Evolutionary conservation across 805 yeast species (phyloP).

Genomic region (Candida methanosorbosa): DNA sequence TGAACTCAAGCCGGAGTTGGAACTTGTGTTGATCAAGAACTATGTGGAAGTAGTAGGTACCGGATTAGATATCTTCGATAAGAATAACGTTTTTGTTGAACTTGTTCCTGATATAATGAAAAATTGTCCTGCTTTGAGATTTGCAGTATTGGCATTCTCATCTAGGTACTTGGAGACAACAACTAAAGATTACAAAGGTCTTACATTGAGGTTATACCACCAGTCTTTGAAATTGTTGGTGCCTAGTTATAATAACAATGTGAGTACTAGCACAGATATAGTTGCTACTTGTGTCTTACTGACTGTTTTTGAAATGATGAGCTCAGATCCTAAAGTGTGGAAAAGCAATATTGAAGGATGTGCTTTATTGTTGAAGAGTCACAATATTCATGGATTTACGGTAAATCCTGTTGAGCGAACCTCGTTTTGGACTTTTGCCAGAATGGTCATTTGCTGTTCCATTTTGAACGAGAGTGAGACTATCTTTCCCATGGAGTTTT

Average conservation of each 20-base stretch:
- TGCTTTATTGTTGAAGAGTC: constrained; percentile 25
- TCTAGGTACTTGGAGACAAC: constrained; percentile 11
- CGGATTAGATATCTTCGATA: constrained; percentile 30
- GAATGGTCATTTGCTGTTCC: constrained; percentile 33
- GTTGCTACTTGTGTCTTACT: constrained; percentile 30
- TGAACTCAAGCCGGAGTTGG: constrained; percentile 13
- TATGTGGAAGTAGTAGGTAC: constrained; percentile 30
- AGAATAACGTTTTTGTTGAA: constrained; percentile 8
- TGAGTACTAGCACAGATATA: constrained; percentile 11
- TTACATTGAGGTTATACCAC: constrained; percentile 24
- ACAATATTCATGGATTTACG: constrained; percentile 27
- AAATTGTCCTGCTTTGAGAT: constrained; percentile 9
- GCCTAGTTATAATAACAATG: constrained; percentile 8
- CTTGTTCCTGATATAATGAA: constrained; percentile 10
- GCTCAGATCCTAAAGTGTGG: constrained; percentile 32
- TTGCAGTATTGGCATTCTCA: constrained; percentile 14
- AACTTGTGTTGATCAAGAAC: constrained; percentile 20
- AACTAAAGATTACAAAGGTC: constrained; percentile 7
- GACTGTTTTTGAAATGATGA: constrained; percentile 36
- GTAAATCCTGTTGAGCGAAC: constrained; percentile 24
- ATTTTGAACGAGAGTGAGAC: constrained; percentile 31
- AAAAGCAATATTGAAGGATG: constrained; percentile 34
- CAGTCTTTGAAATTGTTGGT: constrained; percentile 22
- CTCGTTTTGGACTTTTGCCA: constrained; percentile 32
- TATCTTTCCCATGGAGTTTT: constrained; percentile 24